Conservation (phyloP, 2,329 filamentous ascomycete species). For the Exophiala viscosa region DNA sequence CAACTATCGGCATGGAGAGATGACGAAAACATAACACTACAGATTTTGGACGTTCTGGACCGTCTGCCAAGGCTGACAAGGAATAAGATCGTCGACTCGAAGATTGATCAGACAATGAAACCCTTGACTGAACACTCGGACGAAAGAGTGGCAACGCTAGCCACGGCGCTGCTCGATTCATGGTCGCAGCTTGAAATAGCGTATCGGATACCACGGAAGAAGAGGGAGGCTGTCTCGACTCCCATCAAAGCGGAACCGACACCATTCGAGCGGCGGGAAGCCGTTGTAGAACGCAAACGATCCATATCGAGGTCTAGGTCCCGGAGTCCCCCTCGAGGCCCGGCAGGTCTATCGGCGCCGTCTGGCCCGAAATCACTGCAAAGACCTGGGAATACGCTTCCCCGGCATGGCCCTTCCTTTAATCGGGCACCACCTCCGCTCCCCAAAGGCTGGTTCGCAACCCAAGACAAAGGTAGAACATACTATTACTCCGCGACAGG, state of each 20-base stretch:
- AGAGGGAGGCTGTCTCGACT: constrained; percentile 60
- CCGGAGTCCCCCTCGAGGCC: constrained; percentile 40
- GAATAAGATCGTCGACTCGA: constrained; percentile 96
- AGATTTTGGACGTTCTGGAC: constrained; percentile 85
- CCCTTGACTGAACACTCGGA: constrained; percentile 65
- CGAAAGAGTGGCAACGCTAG: constrained; percentile 68
- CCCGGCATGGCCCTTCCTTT: constrained; percentile 54
- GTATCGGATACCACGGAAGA: constrained; percentile 89
- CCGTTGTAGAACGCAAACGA: constrained; percentile 47
- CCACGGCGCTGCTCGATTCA: constrained; percentile 68
- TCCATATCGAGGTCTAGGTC: constrained; percentile 47
- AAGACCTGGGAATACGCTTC: constrained; percentile 55
- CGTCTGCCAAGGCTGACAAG: constrained; percentile 84
- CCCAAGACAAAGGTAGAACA: constrained; percentile 67
- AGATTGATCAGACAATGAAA: constrained; percentile 80
- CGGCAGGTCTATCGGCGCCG: constrained; percentile 16
- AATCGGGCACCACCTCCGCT: constrained; percentile 57
- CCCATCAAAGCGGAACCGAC: constrained; percentile 62
- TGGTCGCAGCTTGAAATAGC: constrained; percentile 89
- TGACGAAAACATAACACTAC: constrained; percentile 84
- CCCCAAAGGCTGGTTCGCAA: constrained; percentile 81
- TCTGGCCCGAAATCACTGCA: constrained; percentile 44
- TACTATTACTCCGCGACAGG: constrained; percentile 85
- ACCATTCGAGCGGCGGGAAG: constrained; percentile 58
- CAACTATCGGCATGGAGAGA: constrained; percentile 79